A percentile compares a stretch with the other conserved stretches of the same genome.
These are phyloP conservation scores for Phytomonas sp. DNA, from an alignment of 208 protist genomes.

Conservation along the genomic window DNA sequence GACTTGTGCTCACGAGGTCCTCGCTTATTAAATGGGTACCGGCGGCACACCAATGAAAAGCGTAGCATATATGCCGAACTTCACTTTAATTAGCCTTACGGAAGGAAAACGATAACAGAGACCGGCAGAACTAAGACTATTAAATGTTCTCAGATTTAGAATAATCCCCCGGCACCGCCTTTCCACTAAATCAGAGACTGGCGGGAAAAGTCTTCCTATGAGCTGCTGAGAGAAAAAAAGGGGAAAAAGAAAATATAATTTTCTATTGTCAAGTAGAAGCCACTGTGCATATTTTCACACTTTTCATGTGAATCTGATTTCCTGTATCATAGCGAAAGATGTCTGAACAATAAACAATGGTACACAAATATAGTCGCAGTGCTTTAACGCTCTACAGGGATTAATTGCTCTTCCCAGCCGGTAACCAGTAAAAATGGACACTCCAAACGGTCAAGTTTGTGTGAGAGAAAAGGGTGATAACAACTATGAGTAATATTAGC, in stretches of 20 bases:
- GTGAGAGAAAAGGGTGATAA: slow-evolving; percentile 10
- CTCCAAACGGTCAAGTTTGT: slow-evolving; percentile 8
- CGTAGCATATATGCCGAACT: slow-evolving; percentile 39
- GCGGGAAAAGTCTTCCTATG: neutral
- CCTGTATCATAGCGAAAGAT: neutral
- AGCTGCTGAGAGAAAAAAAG: neutral
- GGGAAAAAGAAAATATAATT: neutral
- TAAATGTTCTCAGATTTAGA: neutral
- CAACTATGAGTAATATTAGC: neutral
- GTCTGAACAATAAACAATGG: neutral
- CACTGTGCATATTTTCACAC: neutral
- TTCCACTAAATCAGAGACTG: neutral
- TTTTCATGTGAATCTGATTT: neutral
- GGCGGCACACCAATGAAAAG: slow-evolving; percentile 37
- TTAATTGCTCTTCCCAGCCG: neutral
- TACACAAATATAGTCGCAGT: neutral
- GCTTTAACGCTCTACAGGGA: neutral
- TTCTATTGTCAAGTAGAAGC: neutral
- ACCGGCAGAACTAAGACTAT: neutral
- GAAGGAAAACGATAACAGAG: neutral
- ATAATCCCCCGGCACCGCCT: neutral
- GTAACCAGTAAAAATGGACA: slow-evolving; percentile 4
- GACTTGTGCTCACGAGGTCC: slow-evolving; percentile 83
- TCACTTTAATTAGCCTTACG: neutral
- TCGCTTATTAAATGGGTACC: slow-evolving; percentile 85